Conservation (phyloP, 2,329 filamentous ascomycete species). For the Verticillium albo-atrum region DNA sequence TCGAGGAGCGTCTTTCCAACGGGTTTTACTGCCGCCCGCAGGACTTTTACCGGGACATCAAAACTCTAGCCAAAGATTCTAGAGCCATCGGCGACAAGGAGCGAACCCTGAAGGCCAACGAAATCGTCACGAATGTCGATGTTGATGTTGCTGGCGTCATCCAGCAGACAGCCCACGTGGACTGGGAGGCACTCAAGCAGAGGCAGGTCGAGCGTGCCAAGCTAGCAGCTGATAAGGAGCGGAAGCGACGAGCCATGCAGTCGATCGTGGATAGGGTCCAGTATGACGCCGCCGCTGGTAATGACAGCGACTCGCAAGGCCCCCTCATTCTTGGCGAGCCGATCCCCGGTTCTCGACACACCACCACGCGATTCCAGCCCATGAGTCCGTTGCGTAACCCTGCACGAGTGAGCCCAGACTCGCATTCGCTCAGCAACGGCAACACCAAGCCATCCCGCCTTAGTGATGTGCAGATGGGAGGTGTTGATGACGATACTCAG, state of each 20-base stretch:
- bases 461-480: constrained; percentile 59
- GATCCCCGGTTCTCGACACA: constrained; percentile 50
- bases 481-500: constrained; percentile 43
- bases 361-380: constrained; percentile 48
- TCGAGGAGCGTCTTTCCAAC: constrained; percentile 94
- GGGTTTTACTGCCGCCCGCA: constrained; percentile 90
- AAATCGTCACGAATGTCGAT: constrained; percentile 88
- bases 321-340: constrained; percentile 60
- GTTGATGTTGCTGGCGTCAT: constrained; percentile 83
- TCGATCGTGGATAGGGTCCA: constrained; percentile 44
- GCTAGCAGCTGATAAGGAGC: constrained; percentile 54
- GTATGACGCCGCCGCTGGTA: constrained; percentile 45
- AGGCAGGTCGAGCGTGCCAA: constrained; percentile 64
- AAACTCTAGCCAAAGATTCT: constrained; percentile 78
- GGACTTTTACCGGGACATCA: constrained; percentile 87
- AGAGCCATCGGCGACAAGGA: constrained; percentile 79
- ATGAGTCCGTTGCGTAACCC: constrained; percentile 58
- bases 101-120: constrained; percentile 79
- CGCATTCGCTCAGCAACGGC: constrained; percentile 49
- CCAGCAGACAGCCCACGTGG: constrained; percentile 58
- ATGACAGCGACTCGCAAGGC: constrained; percentile 50
- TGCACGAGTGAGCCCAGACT: constrained; percentile 36
- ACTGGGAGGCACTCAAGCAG: constrained; percentile 79
- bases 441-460: constrained; percentile 44
- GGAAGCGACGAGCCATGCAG: constrained; percentile 60